Evolutionary conservation across 2,329 filamentous ascomycete genomes (phyloP).

Genomic region (Myriangium duriaei): DNA sequence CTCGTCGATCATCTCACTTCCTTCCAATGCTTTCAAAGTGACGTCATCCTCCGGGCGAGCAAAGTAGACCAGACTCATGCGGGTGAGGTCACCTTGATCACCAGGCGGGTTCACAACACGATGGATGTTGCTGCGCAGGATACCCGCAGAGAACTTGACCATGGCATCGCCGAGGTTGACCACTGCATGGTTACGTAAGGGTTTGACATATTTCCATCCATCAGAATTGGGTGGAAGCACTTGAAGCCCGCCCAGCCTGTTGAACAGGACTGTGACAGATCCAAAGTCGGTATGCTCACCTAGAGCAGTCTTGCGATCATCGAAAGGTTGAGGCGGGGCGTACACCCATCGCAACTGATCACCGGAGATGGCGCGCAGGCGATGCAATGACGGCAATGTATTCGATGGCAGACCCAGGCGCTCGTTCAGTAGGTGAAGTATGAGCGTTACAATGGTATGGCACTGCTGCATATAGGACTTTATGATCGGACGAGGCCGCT

Average conservation of each 20-base stretch:
- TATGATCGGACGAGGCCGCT: constrained; percentile 25
- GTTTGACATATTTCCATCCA: constrained; percentile 42
- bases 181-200: constrained; percentile 35
- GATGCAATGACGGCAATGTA: constrained; percentile 36
- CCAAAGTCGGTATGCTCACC: constrained; percentile 47
- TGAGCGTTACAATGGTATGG: constrained; percentile 33
- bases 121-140: constrained; percentile 23
- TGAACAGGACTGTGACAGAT: constrained; percentile 44
- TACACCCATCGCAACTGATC: constrained; percentile 44
- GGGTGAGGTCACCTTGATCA: constrained; percentile 13
- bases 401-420: constrained; percentile 31
- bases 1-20: constrained; percentile 19
- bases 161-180: constrained; percentile 38
- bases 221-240: constrained; percentile 31
- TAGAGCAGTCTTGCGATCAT: constrained; percentile 31
- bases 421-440: constrained; percentile 34
- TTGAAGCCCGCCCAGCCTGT: constrained; percentile 43
- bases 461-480: constrained; percentile 32
- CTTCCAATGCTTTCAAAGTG: constrained; percentile 20
- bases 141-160: constrained; percentile 32
- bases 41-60: constrained; percentile 13
- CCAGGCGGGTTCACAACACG: constrained; percentile 13
- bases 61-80: constrained; percentile 14
- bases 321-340: constrained; percentile 33
- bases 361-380: constrained; percentile 30